Evolutionary conservation across 2,329 filamentous ascomycete species (phyloP), one percentile per base, ranked within the genome.

Genomic region (Corniculantispora saksenae): DNA sequence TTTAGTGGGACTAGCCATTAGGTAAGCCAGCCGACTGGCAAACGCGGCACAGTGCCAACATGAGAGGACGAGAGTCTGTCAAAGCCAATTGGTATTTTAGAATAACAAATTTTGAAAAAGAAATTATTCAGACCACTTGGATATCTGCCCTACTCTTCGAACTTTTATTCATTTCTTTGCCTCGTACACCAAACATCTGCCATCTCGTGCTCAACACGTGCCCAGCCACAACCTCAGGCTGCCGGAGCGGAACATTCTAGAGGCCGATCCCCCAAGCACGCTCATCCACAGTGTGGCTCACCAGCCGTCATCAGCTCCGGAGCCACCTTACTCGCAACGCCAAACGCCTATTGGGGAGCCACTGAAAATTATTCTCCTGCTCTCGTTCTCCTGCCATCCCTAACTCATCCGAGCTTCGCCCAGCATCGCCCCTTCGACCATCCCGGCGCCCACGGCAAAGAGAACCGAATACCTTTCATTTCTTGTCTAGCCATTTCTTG

Each of bases 291-390:
- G 17, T 61, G 48, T 61, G 60, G 60, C 60, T 55, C 38, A 23
- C 27, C 40, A 19, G 50, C 61, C 61, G 53, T 63, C 61, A 63
- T 58, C 61, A 63, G 61, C 53, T 47, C 32, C 43, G 54, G 61
- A 48, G 53, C 53, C 43, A 63, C 51, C 38, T 61, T 61, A 38
- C 51, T 48, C 43, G 29, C 43, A 43, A 27, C 40, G 29, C 61
- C 61, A 62, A 35, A 63, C 43, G 25, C 53, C 55, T 32, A 63
- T 58, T 63, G 63, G 66, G 55, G n/a, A n/a, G 61, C 64, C 43
- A 43, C 60, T 69, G 68, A 70, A 70, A 70, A 70, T 70, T 70
- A 67, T 70, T 70, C 68, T 70, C 68, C 67, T 67, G 61, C 66
- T 67, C 66, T 64, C 65, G 59, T 59, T 50, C 67, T 65, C 65